phyloP scores from a whole-genome alignment of 495 filamentous ascomycete genomes.

The Talaromyces wortmannii region DNA sequence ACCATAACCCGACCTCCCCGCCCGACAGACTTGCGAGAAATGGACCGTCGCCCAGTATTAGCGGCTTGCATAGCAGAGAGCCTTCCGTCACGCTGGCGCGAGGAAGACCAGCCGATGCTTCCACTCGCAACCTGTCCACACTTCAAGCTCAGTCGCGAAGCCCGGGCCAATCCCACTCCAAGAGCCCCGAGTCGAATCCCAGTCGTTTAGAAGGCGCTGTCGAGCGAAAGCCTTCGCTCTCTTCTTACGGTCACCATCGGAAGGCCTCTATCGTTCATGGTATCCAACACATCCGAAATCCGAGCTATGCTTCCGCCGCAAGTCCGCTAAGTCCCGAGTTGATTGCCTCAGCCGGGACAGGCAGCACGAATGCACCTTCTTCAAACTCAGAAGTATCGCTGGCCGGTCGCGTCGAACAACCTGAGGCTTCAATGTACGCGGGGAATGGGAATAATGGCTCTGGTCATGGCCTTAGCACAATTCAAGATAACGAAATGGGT shows the following conservation, averaged over 20 bases:
- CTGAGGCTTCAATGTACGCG: constrained; percentile 19
- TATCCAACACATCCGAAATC: constrained; percentile 87
- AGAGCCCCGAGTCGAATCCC: constrained; percentile 39
- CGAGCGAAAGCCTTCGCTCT: constrained; percentile 62
- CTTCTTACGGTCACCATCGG: constrained; percentile 78
- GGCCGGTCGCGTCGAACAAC: constrained; percentile 21
- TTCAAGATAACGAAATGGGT: constrained; percentile 30
- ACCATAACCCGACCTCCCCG: constrained; percentile 32
- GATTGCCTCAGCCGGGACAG: constrained; percentile 56
- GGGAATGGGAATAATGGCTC: constrained; percentile 14
- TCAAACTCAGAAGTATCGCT: constrained; percentile 10
- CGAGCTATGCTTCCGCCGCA: constrained; percentile 60
- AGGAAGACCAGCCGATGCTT: constrained; percentile 34
- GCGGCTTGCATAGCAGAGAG: constrained; percentile 29
- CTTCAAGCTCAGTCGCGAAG: constrained; percentile 32
- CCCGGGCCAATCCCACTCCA: constrained; percentile 49
- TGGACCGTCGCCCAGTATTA: constrained; percentile 42
- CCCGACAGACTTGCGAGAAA: constrained; percentile 35
- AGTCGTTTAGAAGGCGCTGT: constrained; percentile 43
- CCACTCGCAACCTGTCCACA: constrained; percentile 29
- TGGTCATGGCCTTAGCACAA: constrained; percentile 28
- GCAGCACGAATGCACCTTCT: constrained; percentile 13
- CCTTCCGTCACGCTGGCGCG: constrained; percentile 23
- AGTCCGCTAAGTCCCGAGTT: constrained; percentile 81
- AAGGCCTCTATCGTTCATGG: constrained; percentile 95